Evolutionary conservation across 495 filamentous ascomycete species (phyloP), one percentile per base, ranked within the genome.

Genomic region (Neurospora sp.): DNA sequence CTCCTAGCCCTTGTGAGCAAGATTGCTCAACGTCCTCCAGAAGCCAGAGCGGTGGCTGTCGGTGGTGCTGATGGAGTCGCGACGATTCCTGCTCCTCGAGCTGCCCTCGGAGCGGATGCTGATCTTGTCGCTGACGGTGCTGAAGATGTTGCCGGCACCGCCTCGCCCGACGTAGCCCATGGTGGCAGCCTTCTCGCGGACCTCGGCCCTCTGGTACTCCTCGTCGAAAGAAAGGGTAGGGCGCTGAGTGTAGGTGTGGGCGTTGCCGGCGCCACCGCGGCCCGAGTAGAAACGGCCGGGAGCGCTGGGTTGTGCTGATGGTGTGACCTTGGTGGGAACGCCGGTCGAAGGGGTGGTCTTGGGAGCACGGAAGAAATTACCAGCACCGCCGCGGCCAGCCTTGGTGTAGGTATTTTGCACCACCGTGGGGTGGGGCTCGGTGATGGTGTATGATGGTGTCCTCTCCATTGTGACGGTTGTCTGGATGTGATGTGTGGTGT

Each of bases 171-270:
- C 91, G 79, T 96, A 91, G 79, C 86, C 83, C 39, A 88, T 85
- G 71, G 84, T 87, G 76, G 88, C 86, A 74, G 88, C 81, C 74
- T 82, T 77, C 74, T 91, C 91, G 74, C 91, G 88, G 75, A 85
- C 82, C 75, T 81, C 84, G 79, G 89, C 86, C 70, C 86, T 85
- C 77, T 91, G 88, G 74, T 95, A 90, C 81, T 98, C 95, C 86
- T 98, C 95, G 83, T 97, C 93, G 84, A 98, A 96, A 74, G 88
- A 91, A 85, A 97, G 92, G 77, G 93, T 89, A 75, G 92, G 88
- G 62, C 92, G 90, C 79, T 88, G 86, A 41, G 77, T 77, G 75
- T 86, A 83, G 75, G 85, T 84, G 85, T 93, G 91, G 74, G 94
- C 87, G 84, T 98, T 99, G 76, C 96, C 96, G 66, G 91, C 93